phyloP scores from a whole-genome alignment of 345 rosid genomes.

The Pistacia atlantica region DNA sequence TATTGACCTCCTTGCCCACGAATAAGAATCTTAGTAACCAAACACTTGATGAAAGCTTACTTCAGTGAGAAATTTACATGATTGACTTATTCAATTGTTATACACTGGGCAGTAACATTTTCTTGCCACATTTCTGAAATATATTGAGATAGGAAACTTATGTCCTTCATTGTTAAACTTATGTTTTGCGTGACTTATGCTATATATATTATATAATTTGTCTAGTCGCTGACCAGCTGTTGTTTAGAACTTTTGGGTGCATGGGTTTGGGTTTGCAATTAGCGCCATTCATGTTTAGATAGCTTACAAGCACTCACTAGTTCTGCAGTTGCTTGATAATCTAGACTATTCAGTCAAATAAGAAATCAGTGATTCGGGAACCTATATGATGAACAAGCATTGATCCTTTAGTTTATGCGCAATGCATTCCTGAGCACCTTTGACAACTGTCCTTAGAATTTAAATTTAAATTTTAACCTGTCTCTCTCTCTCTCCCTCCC shows the following conservation, averaged over 20 bases:
- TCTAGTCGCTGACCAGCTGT: not conserved
- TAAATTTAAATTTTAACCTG: not conserved
- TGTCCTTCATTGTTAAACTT: not conserved
- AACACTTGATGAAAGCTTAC: not conserved
- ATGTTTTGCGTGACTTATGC: not conserved
- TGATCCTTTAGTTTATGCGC: not conserved
- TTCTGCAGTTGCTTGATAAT: not conserved
- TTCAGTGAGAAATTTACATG: not conserved
- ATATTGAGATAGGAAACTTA: not conserved
- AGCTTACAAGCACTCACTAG: not conserved
- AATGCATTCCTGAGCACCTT: conserved; percentile 6
- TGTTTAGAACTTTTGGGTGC: not conserved
- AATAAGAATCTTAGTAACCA: not conserved
- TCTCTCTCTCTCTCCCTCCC: not conserved
- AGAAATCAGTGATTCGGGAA: not conserved
- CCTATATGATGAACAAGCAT: not conserved
- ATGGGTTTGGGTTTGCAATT: not conserved
- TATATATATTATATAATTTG: not conserved
- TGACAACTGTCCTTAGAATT: not conserved
- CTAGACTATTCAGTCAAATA: not conserved
- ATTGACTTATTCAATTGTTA: not conserved
- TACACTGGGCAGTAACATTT: not conserved
- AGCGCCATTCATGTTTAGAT: conserved; percentile 3
- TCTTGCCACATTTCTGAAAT: not conserved
- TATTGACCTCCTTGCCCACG: not conserved